Conservation (phyloP, 352 stramenopile species). For the Pythium aphanidermatum region DNA sequence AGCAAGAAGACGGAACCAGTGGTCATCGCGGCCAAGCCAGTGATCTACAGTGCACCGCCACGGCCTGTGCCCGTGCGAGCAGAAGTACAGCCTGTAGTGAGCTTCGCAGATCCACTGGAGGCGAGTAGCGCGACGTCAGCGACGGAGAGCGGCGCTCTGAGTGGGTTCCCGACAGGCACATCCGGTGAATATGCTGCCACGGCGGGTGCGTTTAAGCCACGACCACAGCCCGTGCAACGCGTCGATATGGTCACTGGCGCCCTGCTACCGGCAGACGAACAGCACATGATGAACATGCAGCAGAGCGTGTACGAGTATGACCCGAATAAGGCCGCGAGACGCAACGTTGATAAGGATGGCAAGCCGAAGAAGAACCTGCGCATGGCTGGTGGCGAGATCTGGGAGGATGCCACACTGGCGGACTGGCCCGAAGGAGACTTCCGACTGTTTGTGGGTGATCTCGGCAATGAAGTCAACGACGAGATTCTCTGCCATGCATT, state of each 20-base stretch:
- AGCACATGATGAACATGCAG: constrained; percentile 77
- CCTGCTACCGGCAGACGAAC: constrained; percentile 60
- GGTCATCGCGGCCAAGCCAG: constrained; percentile 38
- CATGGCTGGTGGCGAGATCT: constrained; percentile 83
- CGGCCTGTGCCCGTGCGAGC: constrained; percentile 35
- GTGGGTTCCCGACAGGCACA: constrained; percentile 53
- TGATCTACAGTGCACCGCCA: constrained; percentile 65
- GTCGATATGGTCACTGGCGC: constrained; percentile 67
- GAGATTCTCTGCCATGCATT: constrained; percentile 80
- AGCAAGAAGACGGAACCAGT: constrained; percentile 15
- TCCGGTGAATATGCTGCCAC: constrained; percentile 38
- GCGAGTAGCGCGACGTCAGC: too few relatives aligned
- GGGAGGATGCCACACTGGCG: constrained; percentile 88
- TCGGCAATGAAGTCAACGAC: constrained; percentile 92
- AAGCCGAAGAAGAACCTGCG: constrained; percentile 55
- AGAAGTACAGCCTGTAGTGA: neutral
- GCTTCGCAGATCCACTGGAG: neutral
- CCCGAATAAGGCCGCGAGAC: constrained; percentile 33
- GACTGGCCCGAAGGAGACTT: constrained; percentile 97
- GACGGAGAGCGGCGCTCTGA: constrained; percentile 50
- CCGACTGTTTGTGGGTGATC: constrained; percentile 93
- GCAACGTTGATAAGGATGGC: neutral
- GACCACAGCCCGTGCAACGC: constrained; percentile 28
- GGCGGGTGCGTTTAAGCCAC: neutral
- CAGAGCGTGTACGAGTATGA: constrained; percentile 85